Evolutionary conservation across 257 asterid genomes (phyloP).

Genomic region (Nicotiana obtusifolia): DNA sequence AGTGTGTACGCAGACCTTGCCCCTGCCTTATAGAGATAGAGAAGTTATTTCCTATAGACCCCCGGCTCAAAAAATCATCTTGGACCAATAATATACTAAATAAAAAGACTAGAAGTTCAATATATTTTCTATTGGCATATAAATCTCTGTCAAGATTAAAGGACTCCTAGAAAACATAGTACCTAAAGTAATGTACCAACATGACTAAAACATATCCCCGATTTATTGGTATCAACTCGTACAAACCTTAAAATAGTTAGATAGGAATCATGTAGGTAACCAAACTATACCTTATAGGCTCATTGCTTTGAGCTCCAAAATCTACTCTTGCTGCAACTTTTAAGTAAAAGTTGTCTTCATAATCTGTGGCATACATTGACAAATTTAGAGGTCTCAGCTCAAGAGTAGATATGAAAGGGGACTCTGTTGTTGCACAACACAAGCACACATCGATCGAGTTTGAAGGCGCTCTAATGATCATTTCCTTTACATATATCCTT

Average conservation of each 20-base stretch:
- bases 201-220: constrained; percentile 1
- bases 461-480: constrained; percentile 87
- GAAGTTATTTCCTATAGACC: too few species aligned
- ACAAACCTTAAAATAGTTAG: too few species aligned
- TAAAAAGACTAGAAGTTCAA: background rate
- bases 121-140: background rate
- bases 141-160: background rate
- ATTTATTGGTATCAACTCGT: too few species aligned
- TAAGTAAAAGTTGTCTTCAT: constrained; percentile 66
- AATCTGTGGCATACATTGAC: constrained; percentile 95
- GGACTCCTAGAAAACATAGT: background rate
- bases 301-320: constrained; percentile 66
- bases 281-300: constrained; percentile 53
- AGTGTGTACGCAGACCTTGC: too few species aligned
- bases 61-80: too few species aligned
- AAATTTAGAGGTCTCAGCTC: constrained; percentile 82
- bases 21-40: too few species aligned
- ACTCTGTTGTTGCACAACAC: constrained; percentile 90
- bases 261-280: background rate
- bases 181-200: background rate
- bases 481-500: constrained; percentile 61
- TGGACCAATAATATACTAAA: too few species aligned
- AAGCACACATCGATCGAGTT: constrained; percentile 61
- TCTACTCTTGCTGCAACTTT: constrained; percentile 74
- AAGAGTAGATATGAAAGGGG: constrained; percentile 84